phyloP scores from a whole-genome alignment of 1,284 basidiomycete genomes.

The Heterobasidion irregulare region DNA sequence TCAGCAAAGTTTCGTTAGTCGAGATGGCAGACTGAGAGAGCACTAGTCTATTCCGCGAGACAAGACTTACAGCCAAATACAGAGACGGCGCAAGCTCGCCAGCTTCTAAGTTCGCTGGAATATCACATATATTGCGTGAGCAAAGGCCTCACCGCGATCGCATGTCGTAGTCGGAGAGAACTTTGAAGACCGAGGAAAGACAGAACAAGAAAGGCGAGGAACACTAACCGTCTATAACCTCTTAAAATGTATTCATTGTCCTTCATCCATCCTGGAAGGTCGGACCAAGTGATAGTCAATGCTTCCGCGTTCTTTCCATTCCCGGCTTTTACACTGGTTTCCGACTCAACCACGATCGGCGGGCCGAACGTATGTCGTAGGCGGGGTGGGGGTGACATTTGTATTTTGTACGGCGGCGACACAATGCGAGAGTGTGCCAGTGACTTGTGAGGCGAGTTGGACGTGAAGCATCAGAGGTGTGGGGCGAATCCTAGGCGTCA shows the following conservation, averaged over 20 bases:
- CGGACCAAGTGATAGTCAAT: slow-evolving; percentile 48
- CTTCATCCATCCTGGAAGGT: slow-evolving; percentile 59
- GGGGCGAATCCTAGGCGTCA: too few species aligned
- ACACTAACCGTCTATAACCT: slow-evolving; percentile 65
- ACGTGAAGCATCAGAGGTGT: too few species aligned
- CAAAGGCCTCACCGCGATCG: neutral
- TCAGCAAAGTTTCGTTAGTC: neutral
- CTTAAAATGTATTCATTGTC: slow-evolving; percentile 71
- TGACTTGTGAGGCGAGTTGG: too few species aligned
- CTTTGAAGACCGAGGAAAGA: neutral
- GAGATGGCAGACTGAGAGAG: neutral
- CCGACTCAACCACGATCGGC: neutral
- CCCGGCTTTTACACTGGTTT: neutral
- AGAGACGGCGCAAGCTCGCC: slow-evolving; percentile 59
- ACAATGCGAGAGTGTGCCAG: too few species aligned
- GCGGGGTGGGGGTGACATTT: neutral
- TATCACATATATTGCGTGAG: neutral
- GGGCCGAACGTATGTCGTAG: neutral
- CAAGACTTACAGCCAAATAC: slow-evolving; percentile 61
- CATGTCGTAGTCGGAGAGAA: neutral
- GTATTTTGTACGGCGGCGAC: too few species aligned
- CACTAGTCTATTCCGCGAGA: neutral
- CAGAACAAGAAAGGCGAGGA: neutral
- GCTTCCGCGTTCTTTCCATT: neutral
- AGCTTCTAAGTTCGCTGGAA: slow-evolving; percentile 53